A percentile compares a stretch with the other conserved stretches of the same genome.
These are phyloP conservation scores for Eucalyptus coolabah DNA, from an alignment of 345 rosid genomes.

Conservation along the genomic window DNA sequence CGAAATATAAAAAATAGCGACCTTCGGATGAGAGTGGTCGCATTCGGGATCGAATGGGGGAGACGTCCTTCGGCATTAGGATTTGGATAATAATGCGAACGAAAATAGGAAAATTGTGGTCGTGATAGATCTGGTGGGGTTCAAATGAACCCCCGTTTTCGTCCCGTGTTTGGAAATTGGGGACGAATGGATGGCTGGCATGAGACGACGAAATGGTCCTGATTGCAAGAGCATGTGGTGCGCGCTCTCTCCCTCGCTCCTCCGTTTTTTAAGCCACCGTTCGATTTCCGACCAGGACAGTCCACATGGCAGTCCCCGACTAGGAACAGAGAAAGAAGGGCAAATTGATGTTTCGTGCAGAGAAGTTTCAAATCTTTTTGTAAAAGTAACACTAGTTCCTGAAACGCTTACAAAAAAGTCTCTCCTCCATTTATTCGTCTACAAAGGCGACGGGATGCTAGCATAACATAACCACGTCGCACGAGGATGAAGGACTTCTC, in stretches of 20 bases:
- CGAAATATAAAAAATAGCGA: background rate
- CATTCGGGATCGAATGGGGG: background rate
- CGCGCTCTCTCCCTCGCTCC: background rate
- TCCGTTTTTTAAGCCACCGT: background rate
- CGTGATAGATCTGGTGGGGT: background rate
- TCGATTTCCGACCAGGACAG: background rate
- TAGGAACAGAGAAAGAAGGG: background rate
- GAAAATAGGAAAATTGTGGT: background rate
- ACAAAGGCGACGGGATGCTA: background rate
- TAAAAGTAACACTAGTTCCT: background rate
- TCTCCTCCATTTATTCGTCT: background rate
- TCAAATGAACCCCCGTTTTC: background rate
- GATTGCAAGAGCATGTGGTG: background rate
- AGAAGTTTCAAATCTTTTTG: background rate
- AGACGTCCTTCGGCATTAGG: background rate
- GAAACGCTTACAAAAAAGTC: background rate
- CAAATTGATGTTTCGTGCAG: background rate
- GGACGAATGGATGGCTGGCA: background rate
- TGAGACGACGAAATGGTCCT: background rate
- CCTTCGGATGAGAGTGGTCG: background rate
- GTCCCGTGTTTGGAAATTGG: background rate
- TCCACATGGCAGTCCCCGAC: background rate
- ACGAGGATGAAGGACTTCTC: background rate
- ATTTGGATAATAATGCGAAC: background rate
- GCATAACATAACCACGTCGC: background rate